A percentile compares a stretch with the other conserved stretches of the same genome.
Evolutionary conservation across 129 eudicot genomes (phyloP).

Genomic region (Lonicera japonica): DNA sequence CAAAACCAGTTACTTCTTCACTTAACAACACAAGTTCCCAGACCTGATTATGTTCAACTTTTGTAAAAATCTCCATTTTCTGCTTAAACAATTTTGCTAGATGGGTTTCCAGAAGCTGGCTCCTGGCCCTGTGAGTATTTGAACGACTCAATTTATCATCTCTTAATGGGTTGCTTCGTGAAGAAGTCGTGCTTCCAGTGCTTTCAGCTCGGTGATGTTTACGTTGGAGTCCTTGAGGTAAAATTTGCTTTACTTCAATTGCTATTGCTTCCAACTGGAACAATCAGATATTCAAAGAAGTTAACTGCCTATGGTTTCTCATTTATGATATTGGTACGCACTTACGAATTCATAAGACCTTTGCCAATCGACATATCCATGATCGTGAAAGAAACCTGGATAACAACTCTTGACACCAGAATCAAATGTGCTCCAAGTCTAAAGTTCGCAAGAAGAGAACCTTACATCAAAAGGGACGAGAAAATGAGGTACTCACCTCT

Average conservation of each 20-base stretch:
- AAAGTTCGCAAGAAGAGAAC: slow-evolving; percentile 3
- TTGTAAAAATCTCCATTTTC: slow-evolving; percentile 91
- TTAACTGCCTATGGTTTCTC: slow-evolving; percentile 4
- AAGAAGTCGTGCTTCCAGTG: slow-evolving; percentile 90
- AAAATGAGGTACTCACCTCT: slow-evolving; percentile 40
- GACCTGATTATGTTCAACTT: slow-evolving; percentile 88
- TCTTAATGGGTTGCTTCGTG: slow-evolving; percentile 84
- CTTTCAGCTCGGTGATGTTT: slow-evolving; percentile 91
- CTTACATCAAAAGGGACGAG: slow-evolving; percentile 2
- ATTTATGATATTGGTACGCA: background rate
- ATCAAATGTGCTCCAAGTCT: background rate
- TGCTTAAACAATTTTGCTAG: slow-evolving; percentile 93
- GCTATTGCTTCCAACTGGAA: slow-evolving; percentile 54
- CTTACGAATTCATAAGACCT: background rate
- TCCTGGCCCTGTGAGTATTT: slow-evolving; percentile 79
- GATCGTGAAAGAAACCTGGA: background rate
- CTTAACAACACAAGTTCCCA: slow-evolving; percentile 1
- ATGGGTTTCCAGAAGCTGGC: slow-evolving; percentile 95
- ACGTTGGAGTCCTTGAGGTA: slow-evolving; percentile 62
- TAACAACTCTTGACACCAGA: background rate
- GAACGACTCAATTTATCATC: slow-evolving; percentile 66
- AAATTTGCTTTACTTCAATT: slow-evolving; percentile 70
- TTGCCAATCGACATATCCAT: background rate
- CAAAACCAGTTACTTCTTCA: background rate
- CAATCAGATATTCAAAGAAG: slow-evolving; percentile 2